Evolutionary conservation across 768 basidiomycete species (phyloP).

Genomic region (Pleurotus platypus): DNA sequence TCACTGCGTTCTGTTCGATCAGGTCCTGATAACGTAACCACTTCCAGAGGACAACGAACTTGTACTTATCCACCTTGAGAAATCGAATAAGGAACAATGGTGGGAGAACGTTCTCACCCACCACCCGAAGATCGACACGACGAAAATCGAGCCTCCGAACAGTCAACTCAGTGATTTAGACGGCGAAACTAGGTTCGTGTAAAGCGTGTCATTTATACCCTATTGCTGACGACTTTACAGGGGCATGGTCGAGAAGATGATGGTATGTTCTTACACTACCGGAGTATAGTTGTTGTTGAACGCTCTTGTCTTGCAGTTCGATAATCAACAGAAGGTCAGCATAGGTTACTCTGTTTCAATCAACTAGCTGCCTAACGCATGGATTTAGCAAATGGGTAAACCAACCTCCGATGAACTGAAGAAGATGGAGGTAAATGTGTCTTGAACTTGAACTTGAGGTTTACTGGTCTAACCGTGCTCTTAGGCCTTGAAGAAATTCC

Average conservation of each 20-base stretch:
- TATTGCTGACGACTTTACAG: constrained; percentile 31
- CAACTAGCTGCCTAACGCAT: constrained; percentile 1
- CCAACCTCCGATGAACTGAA: constrained; percentile 93
- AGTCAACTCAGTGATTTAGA: constrained; percentile 96
- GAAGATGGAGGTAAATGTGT: constrained; percentile 72
- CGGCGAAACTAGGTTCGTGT: constrained; percentile 78
- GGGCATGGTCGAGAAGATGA: constrained; percentile 99
- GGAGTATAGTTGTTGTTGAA: constrained; percentile 7
- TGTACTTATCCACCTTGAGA: constrained; percentile 79
- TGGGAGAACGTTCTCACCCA: constrained; percentile 96
- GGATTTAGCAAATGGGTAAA: constrained; percentile 82
- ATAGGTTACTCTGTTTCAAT: background rate
- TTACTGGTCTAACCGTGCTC: constrained; percentile 4
- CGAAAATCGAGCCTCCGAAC: constrained; percentile 92
- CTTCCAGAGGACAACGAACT: constrained; percentile 70
- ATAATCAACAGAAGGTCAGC: constrained; percentile 71
- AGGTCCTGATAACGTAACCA: constrained; percentile 1
- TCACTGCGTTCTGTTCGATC: background rate
- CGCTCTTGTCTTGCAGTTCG: constrained; percentile 44
- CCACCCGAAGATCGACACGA: constrained; percentile 95
- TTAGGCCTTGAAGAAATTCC: constrained; percentile 85
- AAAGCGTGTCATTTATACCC: background rate
- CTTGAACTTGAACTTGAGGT: background rate
- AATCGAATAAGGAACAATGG: constrained; percentile 87
- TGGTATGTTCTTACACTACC: constrained; percentile 56